Conservation (phyloP, 2,329 filamentous ascomycete species). For the Cryphonectria parasitica region DNA sequence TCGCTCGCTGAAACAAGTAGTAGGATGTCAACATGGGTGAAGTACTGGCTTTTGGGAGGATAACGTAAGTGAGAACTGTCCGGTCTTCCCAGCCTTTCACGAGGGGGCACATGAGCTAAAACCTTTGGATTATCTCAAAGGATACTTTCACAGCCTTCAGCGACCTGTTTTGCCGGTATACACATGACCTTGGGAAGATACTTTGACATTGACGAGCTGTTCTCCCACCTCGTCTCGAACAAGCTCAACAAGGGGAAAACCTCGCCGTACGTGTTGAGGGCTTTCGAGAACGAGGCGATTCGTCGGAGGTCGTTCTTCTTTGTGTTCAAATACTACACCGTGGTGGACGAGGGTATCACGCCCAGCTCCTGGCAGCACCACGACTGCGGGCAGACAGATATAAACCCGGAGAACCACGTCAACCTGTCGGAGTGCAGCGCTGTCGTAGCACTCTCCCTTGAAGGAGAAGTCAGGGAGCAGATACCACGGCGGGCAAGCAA, state of each 20-base stretch:
- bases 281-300: conserved; percentile 48
- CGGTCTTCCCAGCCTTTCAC: too few relatives aligned
- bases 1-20: neutral
- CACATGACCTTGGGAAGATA: conserved; percentile 60
- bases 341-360: conserved; percentile 57
- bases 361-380: conserved; percentile 64
- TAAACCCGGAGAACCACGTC: conserved; percentile 52
- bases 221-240: conserved; percentile 57
- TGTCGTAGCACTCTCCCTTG: conserved; percentile 60
- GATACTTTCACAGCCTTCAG: conserved; percentile 63
- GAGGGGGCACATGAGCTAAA: conserved; percentile 9
- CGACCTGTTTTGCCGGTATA: conserved; percentile 61
- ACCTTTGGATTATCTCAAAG: conserved; percentile 32
- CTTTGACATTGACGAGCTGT: conserved; percentile 67
- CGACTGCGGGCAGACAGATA: conserved; percentile 49
- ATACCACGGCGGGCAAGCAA: conserved; percentile 54
- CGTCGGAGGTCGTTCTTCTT: conserved; percentile 64
- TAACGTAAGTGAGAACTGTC: conserved; percentile 48
- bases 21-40: conserved; percentile 42
- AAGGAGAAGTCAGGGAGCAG: conserved; percentile 54
- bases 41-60: conserved; percentile 55
- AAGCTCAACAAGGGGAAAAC: conserved; percentile 47
- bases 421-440: conserved; percentile 63
- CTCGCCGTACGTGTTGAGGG: conserved; percentile 53
- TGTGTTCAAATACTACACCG: conserved; percentile 67